A percentile compares a stretch with the other conserved stretches of the same genome.
Conservation (phyloP, 257 asterid species). For the Nicotiana undulata region DNA sequence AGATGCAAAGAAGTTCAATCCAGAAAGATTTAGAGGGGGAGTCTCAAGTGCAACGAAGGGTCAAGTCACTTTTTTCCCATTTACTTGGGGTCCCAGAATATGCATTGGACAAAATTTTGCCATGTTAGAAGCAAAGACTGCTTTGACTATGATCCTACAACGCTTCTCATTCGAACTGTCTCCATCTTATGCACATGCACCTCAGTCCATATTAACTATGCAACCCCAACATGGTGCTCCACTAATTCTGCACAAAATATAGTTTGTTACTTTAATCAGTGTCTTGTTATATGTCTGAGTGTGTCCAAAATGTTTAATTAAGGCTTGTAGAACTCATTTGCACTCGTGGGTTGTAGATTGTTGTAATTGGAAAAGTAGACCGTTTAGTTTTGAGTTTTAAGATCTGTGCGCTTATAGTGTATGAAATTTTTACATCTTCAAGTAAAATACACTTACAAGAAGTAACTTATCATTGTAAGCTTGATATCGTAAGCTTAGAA, state of each 20-base stretch:
- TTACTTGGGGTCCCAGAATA: conserved; percentile 28
- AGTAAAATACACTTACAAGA: not conserved
- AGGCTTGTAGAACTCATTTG: not conserved
- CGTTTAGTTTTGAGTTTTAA: not conserved
- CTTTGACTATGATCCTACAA: conserved; percentile 27
- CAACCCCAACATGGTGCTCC: conserved; percentile 31
- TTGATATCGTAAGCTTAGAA: not conserved
- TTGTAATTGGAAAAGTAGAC: not conserved
- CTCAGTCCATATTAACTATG: conserved; percentile 1
- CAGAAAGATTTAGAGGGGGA: conserved; percentile 28
- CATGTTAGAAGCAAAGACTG: conserved; percentile 25
- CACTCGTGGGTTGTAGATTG: not conserved
- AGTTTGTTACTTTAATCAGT: not conserved
- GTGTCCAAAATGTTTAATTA: not conserved
- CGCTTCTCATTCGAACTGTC: conserved; percentile 22
- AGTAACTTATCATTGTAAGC: not conserved
- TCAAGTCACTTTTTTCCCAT: conserved; percentile 18
- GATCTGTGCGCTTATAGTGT: not conserved
- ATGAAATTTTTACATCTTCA: not conserved
- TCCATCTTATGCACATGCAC: conserved; percentile 27
- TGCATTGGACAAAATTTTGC: conserved; percentile 30
- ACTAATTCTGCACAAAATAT: conserved; percentile 15
- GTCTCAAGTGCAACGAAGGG: conserved; percentile 7
- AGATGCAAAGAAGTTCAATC: conserved; percentile 23
- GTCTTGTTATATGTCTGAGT: too few relatives aligned